Conservation (phyloP, 2,329 filamentous ascomycete genomes). For the Exophiala sp. region DNA sequence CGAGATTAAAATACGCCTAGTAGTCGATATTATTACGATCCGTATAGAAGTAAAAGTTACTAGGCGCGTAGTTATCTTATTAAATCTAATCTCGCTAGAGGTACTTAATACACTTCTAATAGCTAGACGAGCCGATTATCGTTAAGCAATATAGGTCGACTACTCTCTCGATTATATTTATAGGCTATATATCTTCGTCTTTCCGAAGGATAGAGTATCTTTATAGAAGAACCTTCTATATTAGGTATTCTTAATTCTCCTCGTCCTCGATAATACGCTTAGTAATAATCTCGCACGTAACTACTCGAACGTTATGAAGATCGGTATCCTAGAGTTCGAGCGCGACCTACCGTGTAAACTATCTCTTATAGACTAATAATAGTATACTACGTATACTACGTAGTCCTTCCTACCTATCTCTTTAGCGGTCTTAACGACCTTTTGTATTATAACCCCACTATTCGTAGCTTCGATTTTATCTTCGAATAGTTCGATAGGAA, state of each 20-base stretch:
- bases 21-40: slow-evolving; percentile 75
- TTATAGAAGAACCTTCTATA: slow-evolving; percentile 79
- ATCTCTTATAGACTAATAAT: slow-evolving; percentile 70
- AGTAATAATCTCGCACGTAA: slow-evolving; percentile 86
- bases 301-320: slow-evolving; percentile 72
- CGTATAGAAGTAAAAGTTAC: slow-evolving; percentile 84
- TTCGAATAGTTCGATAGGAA: slow-evolving; percentile 86
- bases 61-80: slow-evolving; percentile 88
- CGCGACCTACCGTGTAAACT: slow-evolving; percentile 75
- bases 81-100: slow-evolving; percentile 95
- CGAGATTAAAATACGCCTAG: slow-evolving; percentile 81
- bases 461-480: slow-evolving; percentile 72
- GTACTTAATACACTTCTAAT: slow-evolving; percentile 90
- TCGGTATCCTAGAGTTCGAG: slow-evolving; percentile 90
- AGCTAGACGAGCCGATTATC: slow-evolving; percentile 87
- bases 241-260: slow-evolving; percentile 71
- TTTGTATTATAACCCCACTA: slow-evolving; percentile 75
- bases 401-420: slow-evolving; percentile 75
- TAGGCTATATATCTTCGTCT: slow-evolving; percentile 66
- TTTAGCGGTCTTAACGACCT: slow-evolving; percentile 75
- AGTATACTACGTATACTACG: slow-evolving; percentile 76
- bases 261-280: slow-evolving; percentile 83
- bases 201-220: slow-evolving; percentile 79
- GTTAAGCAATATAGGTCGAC: slow-evolving; percentile 86
- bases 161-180: slow-evolving; percentile 88